These are phyloP conservation scores for Trichoderma arundinaceum DNA, from an alignment of 2,329 filamentous ascomycete species.

Conservation along the genomic window DNA sequence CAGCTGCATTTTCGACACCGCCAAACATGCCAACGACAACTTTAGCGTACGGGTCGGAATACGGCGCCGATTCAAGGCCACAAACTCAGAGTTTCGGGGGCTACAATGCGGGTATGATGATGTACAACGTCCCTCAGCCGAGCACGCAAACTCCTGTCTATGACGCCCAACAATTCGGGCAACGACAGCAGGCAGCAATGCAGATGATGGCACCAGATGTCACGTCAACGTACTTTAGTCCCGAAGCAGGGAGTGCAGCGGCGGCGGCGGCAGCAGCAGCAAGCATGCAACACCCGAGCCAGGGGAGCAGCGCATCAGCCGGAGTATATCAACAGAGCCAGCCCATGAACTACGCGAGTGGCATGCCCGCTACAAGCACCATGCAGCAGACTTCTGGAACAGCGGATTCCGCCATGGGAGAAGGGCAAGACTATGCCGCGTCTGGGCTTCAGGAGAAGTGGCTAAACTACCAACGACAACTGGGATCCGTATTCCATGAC, in stretches of 20 bases:
- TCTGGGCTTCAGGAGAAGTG: constrained; percentile 71
- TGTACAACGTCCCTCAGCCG: constrained; percentile 78
- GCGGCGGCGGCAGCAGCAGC: constrained; percentile 65
- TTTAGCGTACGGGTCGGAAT: constrained; percentile 68
- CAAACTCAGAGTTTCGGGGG: constrained; percentile 60
- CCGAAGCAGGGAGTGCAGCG: constrained; percentile 54
- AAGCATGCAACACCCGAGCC: constrained; percentile 56
- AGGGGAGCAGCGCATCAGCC: constrained; percentile 56
- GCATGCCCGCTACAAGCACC: constrained; percentile 53
- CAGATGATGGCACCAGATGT: constrained; percentile 64
- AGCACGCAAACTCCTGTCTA: constrained; percentile 70
- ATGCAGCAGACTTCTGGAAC: constrained; percentile 49
- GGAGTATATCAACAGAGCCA: constrained; percentile 71
- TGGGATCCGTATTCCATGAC: constrained; percentile 72
- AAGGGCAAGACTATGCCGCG: constrained; percentile 63
- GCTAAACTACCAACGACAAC: constrained; percentile 65
- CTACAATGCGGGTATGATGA: constrained; percentile 70
- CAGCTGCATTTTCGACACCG: constrained; percentile 58
- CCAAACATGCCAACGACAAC: constrained; percentile 61
- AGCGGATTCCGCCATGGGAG: constrained; percentile 54
- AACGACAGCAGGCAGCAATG: constrained; percentile 76
- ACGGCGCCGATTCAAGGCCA: constrained; percentile 65
- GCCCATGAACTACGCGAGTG: constrained; percentile 57
- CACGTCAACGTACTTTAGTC: constrained; percentile 73
- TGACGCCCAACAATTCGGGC: constrained; percentile 76